Evolutionary conservation across 495 filamentous ascomycete genomes (phyloP).

Genomic region (Apiosordaria backusii): DNA sequence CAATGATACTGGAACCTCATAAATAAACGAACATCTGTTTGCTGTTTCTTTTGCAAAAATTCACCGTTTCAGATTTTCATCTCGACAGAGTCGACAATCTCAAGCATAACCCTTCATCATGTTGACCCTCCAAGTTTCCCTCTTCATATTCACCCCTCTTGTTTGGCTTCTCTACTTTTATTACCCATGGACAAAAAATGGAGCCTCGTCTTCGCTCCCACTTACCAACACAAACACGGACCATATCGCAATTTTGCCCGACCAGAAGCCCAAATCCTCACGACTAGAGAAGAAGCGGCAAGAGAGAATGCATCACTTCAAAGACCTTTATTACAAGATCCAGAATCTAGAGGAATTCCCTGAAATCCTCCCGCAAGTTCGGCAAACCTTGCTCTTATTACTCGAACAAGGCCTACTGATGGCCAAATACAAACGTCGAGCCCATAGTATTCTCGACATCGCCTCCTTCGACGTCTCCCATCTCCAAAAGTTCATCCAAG

Average conservation of each 20-base stretch:
- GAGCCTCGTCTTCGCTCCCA: too few species aligned
- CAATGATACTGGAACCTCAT: too few species aligned
- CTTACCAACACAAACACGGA: too few species aligned
- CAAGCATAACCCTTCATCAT: too few species aligned
- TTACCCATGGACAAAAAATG: too few species aligned
- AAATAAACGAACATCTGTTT: too few species aligned
- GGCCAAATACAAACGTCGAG: background rate
- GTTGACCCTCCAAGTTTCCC: too few species aligned
- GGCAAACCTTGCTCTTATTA: background rate
- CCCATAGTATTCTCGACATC: background rate
- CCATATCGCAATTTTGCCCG: background rate
- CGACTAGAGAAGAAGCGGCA: background rate
- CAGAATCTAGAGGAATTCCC: conserved; percentile 4
- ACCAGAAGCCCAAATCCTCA: background rate
- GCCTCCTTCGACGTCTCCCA: background rate
- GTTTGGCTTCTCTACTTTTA: too few species aligned
- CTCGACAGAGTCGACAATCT: too few species aligned
- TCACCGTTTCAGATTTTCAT: too few species aligned
- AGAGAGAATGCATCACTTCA: background rate
- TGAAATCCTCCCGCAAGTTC: background rate
- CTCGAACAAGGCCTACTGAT: background rate
- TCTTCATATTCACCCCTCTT: too few species aligned
- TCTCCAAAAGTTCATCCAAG: background rate
- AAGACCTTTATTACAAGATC: conserved; percentile 2
- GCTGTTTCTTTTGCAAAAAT: too few species aligned